Evolutionary conservation across 768 basidiomycete species (phyloP).

Genomic region (Tricholoma hemisulphureum): DNA sequence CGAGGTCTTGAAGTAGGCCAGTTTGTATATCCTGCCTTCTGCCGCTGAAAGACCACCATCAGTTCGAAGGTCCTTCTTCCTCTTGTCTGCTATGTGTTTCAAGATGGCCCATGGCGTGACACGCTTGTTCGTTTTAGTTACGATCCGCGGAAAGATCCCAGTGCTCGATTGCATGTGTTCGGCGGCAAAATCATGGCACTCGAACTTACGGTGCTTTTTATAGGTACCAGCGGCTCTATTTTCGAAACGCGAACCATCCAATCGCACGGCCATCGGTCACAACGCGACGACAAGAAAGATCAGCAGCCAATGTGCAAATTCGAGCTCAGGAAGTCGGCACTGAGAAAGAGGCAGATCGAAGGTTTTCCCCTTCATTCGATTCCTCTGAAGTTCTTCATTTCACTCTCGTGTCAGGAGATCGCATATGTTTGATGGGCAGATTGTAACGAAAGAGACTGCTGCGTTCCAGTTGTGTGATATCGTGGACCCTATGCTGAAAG

Average conservation of each 20-base stretch:
- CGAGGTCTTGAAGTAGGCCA: constrained; percentile 72
- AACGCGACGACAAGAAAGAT: constrained; percentile 59
- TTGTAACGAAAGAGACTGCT: constrained; percentile 79
- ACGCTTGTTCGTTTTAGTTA: constrained; percentile 83
- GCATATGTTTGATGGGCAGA: constrained; percentile 87
- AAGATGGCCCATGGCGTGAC: constrained; percentile 94
- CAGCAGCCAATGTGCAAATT: constrained; percentile 40
- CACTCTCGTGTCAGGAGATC: constrained; percentile 45
- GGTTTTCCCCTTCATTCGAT: constrained; percentile 29
- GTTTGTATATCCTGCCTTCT: neutral
- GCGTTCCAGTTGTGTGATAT: constrained; percentile 96
- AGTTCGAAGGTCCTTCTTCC: constrained; percentile 85
- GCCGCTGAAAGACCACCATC: constrained; percentile 6
- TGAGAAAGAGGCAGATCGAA: constrained; percentile 43
- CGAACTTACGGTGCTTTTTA: constrained; percentile 1
- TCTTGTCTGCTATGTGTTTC: constrained; percentile 81
- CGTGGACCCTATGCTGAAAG: constrained; percentile 75
- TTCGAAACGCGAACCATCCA: constrained; percentile 83
- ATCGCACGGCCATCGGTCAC: constrained; percentile 76
- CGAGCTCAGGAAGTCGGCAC: constrained; percentile 39
- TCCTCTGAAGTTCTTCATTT: neutral
- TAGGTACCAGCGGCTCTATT: constrained; percentile 91
- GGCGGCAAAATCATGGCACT: neutral
- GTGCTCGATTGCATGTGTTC: constrained; percentile 69
- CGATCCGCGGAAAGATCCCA: constrained; percentile 77